phyloP scores from a whole-genome alignment of 2,329 filamentous ascomycete genomes.

The Calycina herbarum region DNA sequence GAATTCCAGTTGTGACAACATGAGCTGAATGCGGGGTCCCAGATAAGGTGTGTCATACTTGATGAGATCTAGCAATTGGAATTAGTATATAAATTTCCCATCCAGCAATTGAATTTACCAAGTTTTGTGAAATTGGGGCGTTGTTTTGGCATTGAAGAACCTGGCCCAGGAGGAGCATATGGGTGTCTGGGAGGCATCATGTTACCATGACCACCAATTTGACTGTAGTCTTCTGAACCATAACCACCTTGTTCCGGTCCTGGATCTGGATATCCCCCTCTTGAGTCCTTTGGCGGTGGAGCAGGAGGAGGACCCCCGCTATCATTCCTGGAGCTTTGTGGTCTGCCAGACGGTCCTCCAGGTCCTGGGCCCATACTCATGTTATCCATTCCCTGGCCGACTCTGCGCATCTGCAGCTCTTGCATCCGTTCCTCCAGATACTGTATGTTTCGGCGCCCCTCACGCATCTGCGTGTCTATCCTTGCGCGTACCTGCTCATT shows the following conservation, averaged over 20 bases:
- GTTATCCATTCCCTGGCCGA: slow-evolving; percentile 65
- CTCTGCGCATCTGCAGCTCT: slow-evolving; percentile 80
- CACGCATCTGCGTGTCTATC: slow-evolving; percentile 90
- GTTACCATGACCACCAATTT: slow-evolving; percentile 65
- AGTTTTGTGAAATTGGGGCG: slow-evolving; percentile 94
- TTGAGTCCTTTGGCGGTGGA: slow-evolving; percentile 73
- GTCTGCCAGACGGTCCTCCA: slow-evolving; percentile 39
- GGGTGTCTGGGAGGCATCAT: slow-evolving; percentile 81
- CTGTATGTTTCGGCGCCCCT: slow-evolving; percentile 87
- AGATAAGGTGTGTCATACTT: slow-evolving; percentile 97
- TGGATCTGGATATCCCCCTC: slow-evolving; percentile 46
- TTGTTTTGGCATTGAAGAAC: slow-evolving; percentile 66
- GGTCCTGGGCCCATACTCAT: slow-evolving; percentile 58
- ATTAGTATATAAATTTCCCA: slow-evolving; percentile 17
- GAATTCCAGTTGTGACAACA: slow-evolving; percentile 98
- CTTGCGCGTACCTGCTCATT: slow-evolving; percentile 89
- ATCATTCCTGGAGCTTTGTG: slow-evolving; percentile 47
- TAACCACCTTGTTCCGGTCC: slow-evolving; percentile 62
- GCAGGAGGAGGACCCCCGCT: slow-evolving; percentile 50
- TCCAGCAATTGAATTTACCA: slow-evolving; percentile 57
- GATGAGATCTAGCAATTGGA: slow-evolving; percentile 73
- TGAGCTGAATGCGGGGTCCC: slow-evolving; percentile 95
- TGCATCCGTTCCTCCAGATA: slow-evolving; percentile 93
- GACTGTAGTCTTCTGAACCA: slow-evolving; percentile 55
- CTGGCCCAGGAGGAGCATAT: slow-evolving; percentile 71